These are phyloP conservation scores for Sanghuangporus sanghuang DNA, from an alignment of 1,284 basidiomycete genomes.

Conservation along the genomic window DNA sequence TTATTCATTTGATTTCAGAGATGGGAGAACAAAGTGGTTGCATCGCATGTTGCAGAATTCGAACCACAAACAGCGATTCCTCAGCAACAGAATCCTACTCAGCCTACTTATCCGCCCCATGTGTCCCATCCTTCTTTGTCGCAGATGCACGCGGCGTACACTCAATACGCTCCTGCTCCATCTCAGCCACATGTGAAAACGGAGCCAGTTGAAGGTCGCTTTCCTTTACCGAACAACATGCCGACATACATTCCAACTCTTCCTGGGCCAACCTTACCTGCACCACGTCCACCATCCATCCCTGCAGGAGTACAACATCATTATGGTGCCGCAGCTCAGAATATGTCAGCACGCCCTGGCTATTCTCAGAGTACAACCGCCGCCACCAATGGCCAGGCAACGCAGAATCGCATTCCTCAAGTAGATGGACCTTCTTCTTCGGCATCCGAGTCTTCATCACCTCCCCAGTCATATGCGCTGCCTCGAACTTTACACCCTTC, in stretches of 20 bases:
- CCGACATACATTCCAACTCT: conserved; percentile 54
- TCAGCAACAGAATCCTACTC: conserved; percentile 17
- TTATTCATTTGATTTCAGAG: conserved; percentile 45
- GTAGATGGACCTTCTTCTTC: conserved; percentile 55
- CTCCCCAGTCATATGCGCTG: conserved; percentile 57
- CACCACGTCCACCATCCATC: conserved; percentile 2
- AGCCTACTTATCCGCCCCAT: conserved; percentile 38
- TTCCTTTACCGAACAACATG: conserved; percentile 45
- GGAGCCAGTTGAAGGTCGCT: conserved; percentile 62
- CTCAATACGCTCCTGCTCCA: conserved; percentile 34
- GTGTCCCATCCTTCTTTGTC: conserved; percentile 39
- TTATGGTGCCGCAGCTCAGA: conserved; percentile 1
- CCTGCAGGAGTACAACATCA: conserved; percentile 2
- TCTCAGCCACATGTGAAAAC: conserved; percentile 51
- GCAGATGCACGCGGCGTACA: conserved; percentile 34
- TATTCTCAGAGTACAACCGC: conserved; percentile 25
- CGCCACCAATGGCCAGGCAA: conserved; percentile 7
- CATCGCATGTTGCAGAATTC: conserved; percentile 92
- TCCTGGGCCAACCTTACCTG: conserved; percentile 41
- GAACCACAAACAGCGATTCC: conserved; percentile 48
- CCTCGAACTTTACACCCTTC: conserved; percentile 59
- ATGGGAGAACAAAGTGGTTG: conserved; percentile 93
- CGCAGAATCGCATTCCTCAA: conserved; percentile 54
- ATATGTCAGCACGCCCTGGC: conserved; percentile 22
- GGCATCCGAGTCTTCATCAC: conserved; percentile 56